Evolutionary conservation across 306 rosid species (phyloP), one percentile per base, ranked within the genome.

Genomic region (Elaeagnus macrophylla): DNA sequence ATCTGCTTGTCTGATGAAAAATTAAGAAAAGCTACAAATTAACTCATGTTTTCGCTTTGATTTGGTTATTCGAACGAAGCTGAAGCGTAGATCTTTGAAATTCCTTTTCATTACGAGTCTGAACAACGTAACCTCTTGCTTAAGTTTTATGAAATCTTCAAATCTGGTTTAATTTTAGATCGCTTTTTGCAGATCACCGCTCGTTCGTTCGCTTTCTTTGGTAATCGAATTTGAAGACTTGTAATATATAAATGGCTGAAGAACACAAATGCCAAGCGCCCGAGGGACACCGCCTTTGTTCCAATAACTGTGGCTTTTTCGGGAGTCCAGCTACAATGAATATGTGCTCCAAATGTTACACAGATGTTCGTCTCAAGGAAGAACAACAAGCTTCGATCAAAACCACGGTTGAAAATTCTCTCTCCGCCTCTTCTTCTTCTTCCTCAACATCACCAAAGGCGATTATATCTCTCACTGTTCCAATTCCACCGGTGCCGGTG

Each of bases 291-390:
- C 77, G 78, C 44, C 94, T 74, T 68, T 90, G 97, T 66, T 79
- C 78, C 12, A 90, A 90, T 69, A 90, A 86, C 75, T 90, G 97
- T 57, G 97, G 97, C 43, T 90, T 90, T 81, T 90, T 86, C 47
- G 97, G 95, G 4, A 86, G 88, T 54, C 60, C 97, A 1, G 80
- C 94, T 18, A 90, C 95, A 59, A 86, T 90, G 97, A 59, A 85
- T 56, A 84, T 90, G 77, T 90, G 97, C 60, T 81, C 97, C 70
- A 79, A 90, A 68, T 90, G 97, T 74, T 86, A 71, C 91, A 25
- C 77, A 44, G 91, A 83, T 45, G 38, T 79, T 38, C 76, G 68
- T 39, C 72, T 77, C 47, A 75, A 76, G 40, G 95, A 85, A 18
- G 80, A 82, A 64, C 90, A 79, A 38, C 70, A 83, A 53, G 90